Base-by-base conservation (phyloP, 495 filamentous ascomycete genomes). In the Amniculicola lignicola region DNA sequence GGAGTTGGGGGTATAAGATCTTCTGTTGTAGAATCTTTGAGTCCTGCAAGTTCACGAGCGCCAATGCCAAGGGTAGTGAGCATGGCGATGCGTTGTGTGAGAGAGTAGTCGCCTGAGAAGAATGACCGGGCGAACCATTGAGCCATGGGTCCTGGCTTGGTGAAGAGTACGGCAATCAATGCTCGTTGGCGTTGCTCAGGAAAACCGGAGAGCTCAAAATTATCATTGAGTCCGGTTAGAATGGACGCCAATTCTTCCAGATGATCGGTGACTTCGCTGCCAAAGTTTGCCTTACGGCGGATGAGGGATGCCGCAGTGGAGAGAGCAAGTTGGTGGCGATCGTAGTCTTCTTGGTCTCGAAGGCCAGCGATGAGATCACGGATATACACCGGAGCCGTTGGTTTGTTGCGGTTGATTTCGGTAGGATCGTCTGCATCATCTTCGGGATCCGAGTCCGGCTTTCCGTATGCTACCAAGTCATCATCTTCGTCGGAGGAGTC, bases 381-480 rank as follows among this genome's bases (percentile, higher is more conserved):
- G 60, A 96, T 87, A 56, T 98, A 98, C 76, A 96, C 90, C 22
- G 91, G 94, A 10, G 91, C 81, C 37, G 80, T 85, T 33, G 87
- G 86, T 59, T 90, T 95, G 67, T 88, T 81, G 31, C 91, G 80
- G 45, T 84, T 82, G 35, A 97, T 76, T 28, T 94, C 71, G 0
- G 89, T 95, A 12, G 94, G 83, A 65, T 99, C 94, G 22, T 96
- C 92, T 49, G 95, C 90, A 0, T 86, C 87, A 69, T 97, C 94
- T 52, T 90, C 87, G 2, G 80, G 76, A 63, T 99, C 94, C n/a
- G 87, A 91, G 67, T 95, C 93, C 0, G 91, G 90, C 65, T 96
- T 96, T 24, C 79, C 83, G 66, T 96, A 97, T 3, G 88, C 84
- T 10, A 82, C 75, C 0, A 97, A 72, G 52, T 88, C 88, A 9